Base-by-base conservation (phyloP, 78 protist species). In the Polysphondylium violaceum region DNA sequence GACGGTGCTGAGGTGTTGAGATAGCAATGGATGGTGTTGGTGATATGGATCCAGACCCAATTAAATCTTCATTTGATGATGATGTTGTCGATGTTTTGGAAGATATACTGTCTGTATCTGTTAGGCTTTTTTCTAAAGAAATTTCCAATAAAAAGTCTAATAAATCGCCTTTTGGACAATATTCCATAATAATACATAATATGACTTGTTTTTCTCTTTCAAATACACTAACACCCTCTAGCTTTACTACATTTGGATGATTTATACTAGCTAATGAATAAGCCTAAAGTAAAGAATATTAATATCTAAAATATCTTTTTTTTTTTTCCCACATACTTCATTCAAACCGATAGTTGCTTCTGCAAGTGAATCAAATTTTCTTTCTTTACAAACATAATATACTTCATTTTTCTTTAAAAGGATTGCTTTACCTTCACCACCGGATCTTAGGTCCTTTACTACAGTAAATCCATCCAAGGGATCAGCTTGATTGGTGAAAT, bases 341-440 rank as follows among this genome's bases (percentile, higher is more conserved):
- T 69, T 83, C 29, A 83, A 69, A 58, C 91, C 91, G 21, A 27
- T 58, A 83, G 67, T 83, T 3, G 91, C 91, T 59, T 83, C 91
- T 1, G 47, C 33, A 27, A 83, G 12, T 38, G 67, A 55, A 33
- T 69, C 63, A 12, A 83, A 83, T 58, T 44, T n/a, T 69, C 91
- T 83, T 44, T 83, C 71, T 83, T 83, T 83, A 59, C 78, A 59
- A 69, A 83, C 79, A 69, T 83, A 83, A 44, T 83, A 53, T 3
- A 43, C 41, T 6, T 79, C 79, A 41, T 83, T 72, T 14, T 44
- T 83, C 59, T 83, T 73, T 19, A 53, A 68, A 17, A 83, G 21
- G 2, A 83, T 68, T 9, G 91, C 91, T 44, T 83, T 83, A 16
- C 91, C 91, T 43, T 83, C 91, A 31, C 91, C 91, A n/a, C 91